Conservation (phyloP, 1,284 basidiomycete genomes). For the Rhodotorula mucilaginosa region DNA sequence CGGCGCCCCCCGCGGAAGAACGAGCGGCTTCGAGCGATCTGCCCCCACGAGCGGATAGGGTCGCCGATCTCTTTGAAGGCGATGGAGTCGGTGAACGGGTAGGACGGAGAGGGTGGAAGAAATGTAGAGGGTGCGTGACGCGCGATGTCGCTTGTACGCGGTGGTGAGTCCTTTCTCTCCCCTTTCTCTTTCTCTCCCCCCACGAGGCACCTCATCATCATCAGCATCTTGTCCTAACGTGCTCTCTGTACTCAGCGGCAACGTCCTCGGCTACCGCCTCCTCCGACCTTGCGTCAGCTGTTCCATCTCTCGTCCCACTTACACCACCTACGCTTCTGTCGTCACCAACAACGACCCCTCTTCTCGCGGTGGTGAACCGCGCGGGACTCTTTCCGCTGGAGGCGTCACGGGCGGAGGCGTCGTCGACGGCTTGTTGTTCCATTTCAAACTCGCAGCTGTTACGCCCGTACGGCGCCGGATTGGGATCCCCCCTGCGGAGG, state of each 20-base stretch:
- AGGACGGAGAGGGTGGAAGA: constrained; percentile 8
- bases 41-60: constrained; percentile 1
- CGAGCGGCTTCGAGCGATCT: constrained; percentile 17
- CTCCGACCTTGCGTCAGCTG: constrained; percentile 26
- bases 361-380: not conserved
- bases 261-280: constrained; percentile 33
- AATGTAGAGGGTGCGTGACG: constrained; percentile 27
- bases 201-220: not conserved
- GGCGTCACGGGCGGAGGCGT: constrained; percentile 29
- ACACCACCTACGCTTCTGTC: constrained; percentile 7
- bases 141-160: constrained; percentile 24
- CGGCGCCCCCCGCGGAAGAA: not conserved
- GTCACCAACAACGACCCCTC: not conserved
- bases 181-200: not conserved
- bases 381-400: constrained; percentile 1
- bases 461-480: not conserved
- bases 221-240: not conserved
- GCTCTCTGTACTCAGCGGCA: constrained; percentile 11
- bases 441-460: constrained; percentile 6
- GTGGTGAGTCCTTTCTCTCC: constrained; percentile 21
- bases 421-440: constrained; percentile 25
- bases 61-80: constrained; percentile 12
- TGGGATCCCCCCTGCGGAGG: not conserved
- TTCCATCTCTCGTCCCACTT: constrained; percentile 14
- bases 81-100: constrained; percentile 6